phyloP scores from a whole-genome alignment of 2,329 filamentous ascomycete genomes.

The Furcasterigmium furcatum region DNA sequence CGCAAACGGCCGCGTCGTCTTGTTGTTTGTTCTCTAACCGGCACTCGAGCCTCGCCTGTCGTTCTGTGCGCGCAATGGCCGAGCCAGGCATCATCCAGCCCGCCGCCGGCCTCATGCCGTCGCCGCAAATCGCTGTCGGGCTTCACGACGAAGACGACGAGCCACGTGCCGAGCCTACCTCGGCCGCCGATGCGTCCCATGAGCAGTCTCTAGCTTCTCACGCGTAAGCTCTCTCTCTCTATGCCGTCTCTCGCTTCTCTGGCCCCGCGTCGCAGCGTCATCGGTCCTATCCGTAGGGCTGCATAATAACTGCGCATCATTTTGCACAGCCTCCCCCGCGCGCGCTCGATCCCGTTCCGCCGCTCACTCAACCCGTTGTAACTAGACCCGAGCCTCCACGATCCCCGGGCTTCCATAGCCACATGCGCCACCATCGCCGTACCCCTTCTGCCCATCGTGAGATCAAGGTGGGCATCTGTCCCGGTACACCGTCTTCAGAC shows the following conservation, averaged over 20 bases:
- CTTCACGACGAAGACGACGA: slow-evolving; percentile 8
- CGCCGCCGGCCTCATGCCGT: slow-evolving; percentile 7
- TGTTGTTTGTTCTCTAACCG: no score
- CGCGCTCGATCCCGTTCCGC: neutral
- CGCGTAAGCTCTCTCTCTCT: slow-evolving; percentile 33
- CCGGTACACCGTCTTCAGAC: neutral
- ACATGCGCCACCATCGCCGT: slow-evolving; percentile 54
- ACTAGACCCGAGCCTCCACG: slow-evolving; percentile 14
- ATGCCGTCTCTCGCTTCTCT: slow-evolving; percentile 4
- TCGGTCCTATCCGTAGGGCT: slow-evolving; percentile 1
- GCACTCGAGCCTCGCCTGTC: no score
- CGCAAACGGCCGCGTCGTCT: no score
- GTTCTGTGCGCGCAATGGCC: no score
- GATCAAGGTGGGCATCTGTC: slow-evolving; percentile 44
- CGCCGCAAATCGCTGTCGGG: slow-evolving; percentile 11
- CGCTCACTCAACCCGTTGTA: slow-evolving; percentile 2
- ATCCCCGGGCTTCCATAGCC: slow-evolving; percentile 41
- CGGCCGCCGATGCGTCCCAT: no score
- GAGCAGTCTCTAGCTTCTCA: slow-evolving; percentile 25
- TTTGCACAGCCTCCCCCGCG: slow-evolving; percentile 14
- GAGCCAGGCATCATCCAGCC: slow-evolving; percentile 4
- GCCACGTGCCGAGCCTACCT: neutral
- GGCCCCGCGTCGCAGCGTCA: slow-evolving; percentile 1
- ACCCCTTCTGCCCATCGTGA: slow-evolving; percentile 56
- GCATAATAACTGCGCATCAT: slow-evolving; percentile 2